phyloP scores from a whole-genome alignment of 2,329 filamentous ascomycete species.

The Colletotrichum euphorbiae region DNA sequence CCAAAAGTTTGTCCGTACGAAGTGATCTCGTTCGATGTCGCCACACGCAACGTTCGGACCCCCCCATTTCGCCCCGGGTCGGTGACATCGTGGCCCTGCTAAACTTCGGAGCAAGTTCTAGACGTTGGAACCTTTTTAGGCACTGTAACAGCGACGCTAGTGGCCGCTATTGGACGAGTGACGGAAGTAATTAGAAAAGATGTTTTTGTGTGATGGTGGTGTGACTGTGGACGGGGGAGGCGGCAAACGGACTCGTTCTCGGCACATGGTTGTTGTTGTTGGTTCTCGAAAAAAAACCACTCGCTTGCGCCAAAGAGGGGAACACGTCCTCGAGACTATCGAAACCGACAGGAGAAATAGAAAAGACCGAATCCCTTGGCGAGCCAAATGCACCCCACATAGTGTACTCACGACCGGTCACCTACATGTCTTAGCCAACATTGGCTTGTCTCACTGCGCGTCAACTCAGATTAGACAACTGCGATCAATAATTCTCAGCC shows the following conservation, averaged over 20 bases:
- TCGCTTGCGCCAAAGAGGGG: constrained; percentile 15
- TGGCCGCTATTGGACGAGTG: constrained; percentile 25
- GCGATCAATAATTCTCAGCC: neutral
- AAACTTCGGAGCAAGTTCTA: constrained; percentile 17
- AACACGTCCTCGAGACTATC: constrained; percentile 24
- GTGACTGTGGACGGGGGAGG: constrained; percentile 23
- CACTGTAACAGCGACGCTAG: constrained; percentile 26
- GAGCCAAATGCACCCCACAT: constrained; percentile 9
- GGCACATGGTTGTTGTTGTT: constrained; percentile 12
- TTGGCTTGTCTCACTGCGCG: neutral
- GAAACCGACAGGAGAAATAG: constrained; percentile 15
- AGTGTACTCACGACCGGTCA: neutral
- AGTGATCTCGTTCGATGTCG: constrained; percentile 29
- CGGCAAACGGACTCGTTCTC: constrained; percentile 13
- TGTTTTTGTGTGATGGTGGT: neutral
- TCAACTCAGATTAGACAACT: constrained; percentile 14
- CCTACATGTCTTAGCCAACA: neutral
- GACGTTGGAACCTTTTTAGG: constrained; percentile 13
- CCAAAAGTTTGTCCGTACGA: constrained; percentile 8
- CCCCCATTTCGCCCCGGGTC: constrained; percentile 1
- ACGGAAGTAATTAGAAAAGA: neutral
- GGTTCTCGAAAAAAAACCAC: neutral
- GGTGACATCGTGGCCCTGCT: constrained; percentile 24
- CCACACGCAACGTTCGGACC: constrained; percentile 29
- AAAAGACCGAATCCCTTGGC: neutral